Base-by-base conservation (phyloP, 31 red algal species). In the Pterothamnion heteromorphum region DNA sequence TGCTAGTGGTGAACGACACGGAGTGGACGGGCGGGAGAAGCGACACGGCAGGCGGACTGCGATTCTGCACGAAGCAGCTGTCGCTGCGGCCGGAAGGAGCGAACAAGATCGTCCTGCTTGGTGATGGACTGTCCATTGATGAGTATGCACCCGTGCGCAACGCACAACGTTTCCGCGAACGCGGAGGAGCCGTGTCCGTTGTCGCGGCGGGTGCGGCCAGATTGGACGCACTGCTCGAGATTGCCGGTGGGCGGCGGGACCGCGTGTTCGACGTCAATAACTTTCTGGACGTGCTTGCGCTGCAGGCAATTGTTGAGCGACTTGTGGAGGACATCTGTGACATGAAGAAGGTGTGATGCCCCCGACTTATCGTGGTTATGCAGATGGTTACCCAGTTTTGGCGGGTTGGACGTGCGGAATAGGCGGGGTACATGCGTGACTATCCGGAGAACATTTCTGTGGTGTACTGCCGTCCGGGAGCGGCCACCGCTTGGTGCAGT, bases 241-340 rank as follows among this genome's bases (percentile, higher is more conserved):
- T 92, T 58, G 91, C 78, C 0, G 91, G 91, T 44, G 35, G 20
- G 5, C 14, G 24, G 76, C 20, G 32, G 76, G 76, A 81, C 76
- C 76, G 24, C 31, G 91, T 92, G 4, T 92, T 92, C 78, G 43
- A 64, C 30, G 91, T 92, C 57, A 35, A 84, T 18, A 92, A 43
- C 74, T 92, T 92, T 44, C 38, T 86, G 4, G 91, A 92, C 64
- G 91, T 92, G 32, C 78, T 92, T 44, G 76, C 76, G 23, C 74
- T 92, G 2, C 44, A 92, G 37, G 14, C n/a, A 0, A 21, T 92
- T 44, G 44, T 58, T 84, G 91, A 92, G 24, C 30, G 21, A 32
- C 76, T 92, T 44, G 91, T 84, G 3, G 0, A 81, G 1, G 1
- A 44, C 9, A 92, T 92, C 18, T 85, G 91, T 84, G n/a, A n/a